These are phyloP conservation scores for Tremella yokohamensis DNA, from an alignment of 768 basidiomycete genomes.

Conservation along the genomic window DNA sequence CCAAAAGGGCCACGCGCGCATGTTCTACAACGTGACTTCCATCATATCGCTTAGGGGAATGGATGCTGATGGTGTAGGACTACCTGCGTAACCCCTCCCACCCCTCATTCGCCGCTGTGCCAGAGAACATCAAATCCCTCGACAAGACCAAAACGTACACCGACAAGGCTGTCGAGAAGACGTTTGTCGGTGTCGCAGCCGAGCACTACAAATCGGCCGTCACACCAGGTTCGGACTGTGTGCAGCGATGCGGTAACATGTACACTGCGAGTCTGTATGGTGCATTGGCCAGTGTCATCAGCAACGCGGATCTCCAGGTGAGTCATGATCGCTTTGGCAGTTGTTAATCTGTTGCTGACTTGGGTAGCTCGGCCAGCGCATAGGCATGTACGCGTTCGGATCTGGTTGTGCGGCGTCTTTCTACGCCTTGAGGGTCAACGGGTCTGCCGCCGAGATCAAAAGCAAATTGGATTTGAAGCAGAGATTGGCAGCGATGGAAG, in stretches of 20 bases:
- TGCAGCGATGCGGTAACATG: conserved; percentile 92
- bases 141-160: conserved; percentile 70
- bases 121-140: conserved; percentile 61
- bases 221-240: conserved; percentile 77
- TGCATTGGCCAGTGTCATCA: conserved; percentile 81
- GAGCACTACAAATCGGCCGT: conserved; percentile 69
- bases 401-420: conserved; percentile 92
- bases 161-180: conserved; percentile 96
- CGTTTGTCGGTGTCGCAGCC: conserved; percentile 78
- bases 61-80: conserved; percentile 59
- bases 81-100: conserved; percentile 73
- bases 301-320: conserved; percentile 60
- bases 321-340: conserved; percentile 1
- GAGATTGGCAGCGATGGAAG: conserved; percentile 78
- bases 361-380: conserved; percentile 63
- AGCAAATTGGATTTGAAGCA: conserved; percentile 75
- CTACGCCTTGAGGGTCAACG: conserved; percentile 82
- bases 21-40: conserved; percentile 55
- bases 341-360: conserved; percentile 5
- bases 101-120: conserved; percentile 62
- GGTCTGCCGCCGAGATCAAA: conserved; percentile 75
- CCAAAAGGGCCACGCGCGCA: conserved; percentile 90
- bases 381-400: conserved; percentile 95
- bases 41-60: conserved; percentile 54
- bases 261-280: conserved; percentile 96